A percentile compares a stretch with the other conserved stretches of the same genome.
These are phyloP conservation scores for Oxytropis ochrocephala DNA, from an alignment of 306 rosid species.

Conservation along the genomic window DNA sequence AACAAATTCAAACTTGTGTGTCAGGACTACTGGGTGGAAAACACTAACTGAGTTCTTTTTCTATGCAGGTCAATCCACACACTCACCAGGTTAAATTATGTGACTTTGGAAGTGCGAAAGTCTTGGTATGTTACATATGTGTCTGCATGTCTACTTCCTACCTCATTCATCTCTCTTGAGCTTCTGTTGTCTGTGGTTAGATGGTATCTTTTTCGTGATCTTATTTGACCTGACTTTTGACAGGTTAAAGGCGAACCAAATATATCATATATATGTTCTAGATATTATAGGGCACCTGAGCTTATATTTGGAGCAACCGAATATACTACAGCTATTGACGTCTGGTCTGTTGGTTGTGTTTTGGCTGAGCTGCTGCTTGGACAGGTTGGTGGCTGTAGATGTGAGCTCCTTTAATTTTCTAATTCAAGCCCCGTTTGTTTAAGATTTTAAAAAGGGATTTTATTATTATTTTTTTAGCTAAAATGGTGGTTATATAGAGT, in stretches of 20 bases:
- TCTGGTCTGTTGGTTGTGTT: slow-evolving; percentile 98
- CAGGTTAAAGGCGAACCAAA: slow-evolving; percentile 98
- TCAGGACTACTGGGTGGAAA: neutral
- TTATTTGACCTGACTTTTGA: slow-evolving; percentile 10
- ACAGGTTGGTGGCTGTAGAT: slow-evolving; percentile 53
- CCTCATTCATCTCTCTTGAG: neutral
- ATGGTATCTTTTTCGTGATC: slow-evolving; percentile 1
- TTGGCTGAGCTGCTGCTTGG: slow-evolving; percentile 95
- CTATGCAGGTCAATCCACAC: slow-evolving; percentile 85
- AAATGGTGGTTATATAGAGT: too few species aligned
- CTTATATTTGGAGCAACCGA: slow-evolving; percentile 99
- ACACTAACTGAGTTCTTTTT: neutral
- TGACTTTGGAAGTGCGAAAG: slow-evolving; percentile 98
- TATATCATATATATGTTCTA: slow-evolving; percentile 91
- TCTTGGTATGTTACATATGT: slow-evolving; percentile 55
- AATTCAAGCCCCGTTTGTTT: neutral
- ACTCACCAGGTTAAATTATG: slow-evolving; percentile 96
- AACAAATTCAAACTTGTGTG: neutral
- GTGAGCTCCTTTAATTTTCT: neutral
- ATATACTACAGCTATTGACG: slow-evolving; percentile 85
- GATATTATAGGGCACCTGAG: slow-evolving; percentile 96
- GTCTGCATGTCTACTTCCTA: neutral
- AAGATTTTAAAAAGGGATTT: too few species aligned
- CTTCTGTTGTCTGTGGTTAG: neutral
- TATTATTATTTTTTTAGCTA: too few species aligned